Evolutionary conservation across 179 eudicot genomes (phyloP).

Genomic region (Nepenthes alata): DNA sequence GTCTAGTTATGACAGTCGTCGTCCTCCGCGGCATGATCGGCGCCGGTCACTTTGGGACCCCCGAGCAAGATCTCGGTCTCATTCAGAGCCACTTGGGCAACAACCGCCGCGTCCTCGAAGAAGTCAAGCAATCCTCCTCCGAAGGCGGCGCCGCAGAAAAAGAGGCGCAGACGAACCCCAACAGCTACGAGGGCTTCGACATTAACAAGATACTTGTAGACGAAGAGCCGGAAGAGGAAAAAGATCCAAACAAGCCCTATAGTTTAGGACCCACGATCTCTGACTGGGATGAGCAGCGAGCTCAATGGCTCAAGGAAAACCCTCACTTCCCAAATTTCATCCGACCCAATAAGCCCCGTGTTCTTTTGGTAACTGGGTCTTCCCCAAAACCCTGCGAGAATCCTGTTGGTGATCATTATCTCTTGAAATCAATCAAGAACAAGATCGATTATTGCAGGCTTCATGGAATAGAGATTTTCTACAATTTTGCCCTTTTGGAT

Average conservation of each 20-base stretch:
- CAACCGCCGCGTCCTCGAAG: slow-evolving; percentile 15
- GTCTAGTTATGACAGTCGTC: slow-evolving; percentile 23
- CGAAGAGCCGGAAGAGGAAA: slow-evolving; percentile 17
- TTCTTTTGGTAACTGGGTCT: slow-evolving; percentile 34
- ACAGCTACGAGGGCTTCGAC: slow-evolving; percentile 18
- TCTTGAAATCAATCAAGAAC: slow-evolving; percentile 38
- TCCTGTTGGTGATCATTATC: slow-evolving; percentile 40
- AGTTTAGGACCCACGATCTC: slow-evolving; percentile 38
- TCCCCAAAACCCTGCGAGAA: slow-evolving; percentile 33
- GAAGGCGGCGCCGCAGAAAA: not conserved
- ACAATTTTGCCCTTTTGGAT: slow-evolving; percentile 37
- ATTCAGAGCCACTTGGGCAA: slow-evolving; percentile 4
- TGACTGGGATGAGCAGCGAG: slow-evolving; percentile 32
- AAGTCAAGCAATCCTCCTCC: not conserved
- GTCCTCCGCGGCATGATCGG: slow-evolving; percentile 37
- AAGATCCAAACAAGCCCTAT: slow-evolving; percentile 17
- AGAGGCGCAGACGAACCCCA: slow-evolving; percentile 5
- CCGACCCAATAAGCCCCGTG: slow-evolving; percentile 29
- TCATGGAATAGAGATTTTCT: slow-evolving; percentile 36
- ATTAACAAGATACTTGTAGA: slow-evolving; percentile 12
- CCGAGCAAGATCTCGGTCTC: slow-evolving; percentile 14
- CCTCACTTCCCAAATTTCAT: slow-evolving; percentile 22
- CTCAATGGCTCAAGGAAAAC: slow-evolving; percentile 23
- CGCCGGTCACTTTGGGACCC: slow-evolving; percentile 31
- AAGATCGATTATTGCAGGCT: slow-evolving; percentile 47